Conservation (phyloP, 352 stramenopile species). For the Phytophthora multivora region DNA sequence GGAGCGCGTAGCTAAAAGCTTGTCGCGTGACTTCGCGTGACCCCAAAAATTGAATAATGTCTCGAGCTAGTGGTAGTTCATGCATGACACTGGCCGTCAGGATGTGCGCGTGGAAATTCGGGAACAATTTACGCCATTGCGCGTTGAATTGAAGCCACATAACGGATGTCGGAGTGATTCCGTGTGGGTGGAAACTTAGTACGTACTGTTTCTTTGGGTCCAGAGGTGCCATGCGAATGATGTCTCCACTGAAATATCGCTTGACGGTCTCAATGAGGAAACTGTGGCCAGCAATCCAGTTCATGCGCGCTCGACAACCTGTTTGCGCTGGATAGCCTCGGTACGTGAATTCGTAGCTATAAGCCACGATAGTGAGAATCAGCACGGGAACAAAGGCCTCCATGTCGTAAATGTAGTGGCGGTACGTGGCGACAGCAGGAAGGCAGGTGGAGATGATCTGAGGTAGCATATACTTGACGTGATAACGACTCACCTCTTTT, state of each 20-base stretch:
- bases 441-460: slow-evolving; percentile 35
- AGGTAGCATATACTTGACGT: slow-evolving; percentile 51
- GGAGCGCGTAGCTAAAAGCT: slow-evolving; percentile 50
- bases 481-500: slow-evolving; percentile 42
- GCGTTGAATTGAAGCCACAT: slow-evolving; percentile 75
- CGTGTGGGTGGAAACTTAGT: slow-evolving; percentile 74
- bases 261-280: slow-evolving; percentile 53
- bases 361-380: slow-evolving; percentile 45
- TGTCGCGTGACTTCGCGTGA: slow-evolving; percentile 67
- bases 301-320: slow-evolving; percentile 44
- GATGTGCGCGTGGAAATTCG: slow-evolving; percentile 58
- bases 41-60: slow-evolving; percentile 71
- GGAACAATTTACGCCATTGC: slow-evolving; percentile 63
- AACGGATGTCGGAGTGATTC: slow-evolving; percentile 65
- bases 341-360: slow-evolving; percentile 65
- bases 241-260: slow-evolving; percentile 59
- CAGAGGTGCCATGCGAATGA: slow-evolving; percentile 56
- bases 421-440: slow-evolving; percentile 42
- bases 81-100: slow-evolving; percentile 73
- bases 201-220: slow-evolving; percentile 65
- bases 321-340: slow-evolving; percentile 55
- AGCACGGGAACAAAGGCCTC: slow-evolving; percentile 43
- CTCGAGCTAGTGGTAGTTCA: slow-evolving; percentile 62
- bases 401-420: slow-evolving; percentile 46
- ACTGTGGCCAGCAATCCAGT: slow-evolving; percentile 39